These are phyloP conservation scores for Botrytis elliptica DNA, from an alignment of 2,329 filamentous ascomycete genomes.

Conservation along the genomic window DNA sequence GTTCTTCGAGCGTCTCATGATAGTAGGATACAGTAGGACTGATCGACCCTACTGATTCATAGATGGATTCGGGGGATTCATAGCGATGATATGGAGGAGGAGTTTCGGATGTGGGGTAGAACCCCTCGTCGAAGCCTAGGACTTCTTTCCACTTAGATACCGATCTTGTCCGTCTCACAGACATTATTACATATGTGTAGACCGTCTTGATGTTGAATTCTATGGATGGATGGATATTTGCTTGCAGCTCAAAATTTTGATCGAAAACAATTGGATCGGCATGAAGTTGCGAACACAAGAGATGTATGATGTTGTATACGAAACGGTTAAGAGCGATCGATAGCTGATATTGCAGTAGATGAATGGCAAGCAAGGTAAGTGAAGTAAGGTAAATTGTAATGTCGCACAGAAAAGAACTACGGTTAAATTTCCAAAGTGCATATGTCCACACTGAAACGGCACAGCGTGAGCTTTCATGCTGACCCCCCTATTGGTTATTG, in stretches of 20 bases:
- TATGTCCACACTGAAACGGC: slow-evolving; percentile 17
- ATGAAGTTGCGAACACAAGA: slow-evolving; percentile 4
- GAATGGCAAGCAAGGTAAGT: not conserved
- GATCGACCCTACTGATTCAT: slow-evolving; percentile 19
- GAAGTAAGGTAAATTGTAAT: not conserved
- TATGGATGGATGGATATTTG: not conserved
- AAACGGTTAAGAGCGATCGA: not conserved
- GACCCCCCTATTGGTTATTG: slow-evolving; percentile 15
- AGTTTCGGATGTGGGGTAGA: slow-evolving; percentile 19
- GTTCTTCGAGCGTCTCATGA: slow-evolving; percentile 21
- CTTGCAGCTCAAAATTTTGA: not conserved
- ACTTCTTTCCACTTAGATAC: slow-evolving; percentile 37
- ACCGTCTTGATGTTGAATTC: not conserved
- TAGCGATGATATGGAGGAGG: slow-evolving; percentile 21
- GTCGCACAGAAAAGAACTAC: slow-evolving; percentile 12
- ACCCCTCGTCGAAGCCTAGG: slow-evolving; percentile 35
- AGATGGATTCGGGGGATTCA: slow-evolving; percentile 21
- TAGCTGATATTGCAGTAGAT: not conserved
- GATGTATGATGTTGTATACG: slow-evolving; percentile 14
- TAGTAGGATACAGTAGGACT: slow-evolving; percentile 22
- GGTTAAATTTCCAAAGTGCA: slow-evolving; percentile 8
- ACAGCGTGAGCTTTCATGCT: slow-evolving; percentile 20
- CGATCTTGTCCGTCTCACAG: slow-evolving; percentile 30
- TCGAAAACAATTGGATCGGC: slow-evolving; percentile 9
- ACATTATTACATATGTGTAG: slow-evolving; percentile 17